These are phyloP conservation scores for Kalmusia sp. DNA, from an alignment of 2,329 filamentous ascomycete genomes.

Conservation along the genomic window DNA sequence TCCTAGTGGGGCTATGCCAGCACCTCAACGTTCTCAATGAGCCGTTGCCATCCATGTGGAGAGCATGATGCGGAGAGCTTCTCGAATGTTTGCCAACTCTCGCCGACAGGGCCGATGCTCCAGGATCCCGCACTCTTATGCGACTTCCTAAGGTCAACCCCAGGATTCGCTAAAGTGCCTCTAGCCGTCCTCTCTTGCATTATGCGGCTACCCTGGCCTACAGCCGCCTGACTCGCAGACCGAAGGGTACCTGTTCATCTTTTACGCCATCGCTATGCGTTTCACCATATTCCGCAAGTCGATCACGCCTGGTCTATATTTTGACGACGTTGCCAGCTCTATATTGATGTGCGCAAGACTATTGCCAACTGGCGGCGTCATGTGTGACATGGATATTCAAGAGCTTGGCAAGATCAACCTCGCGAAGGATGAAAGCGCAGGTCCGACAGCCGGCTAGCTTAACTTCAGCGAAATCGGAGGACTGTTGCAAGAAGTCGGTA, in stretches of 20 bases:
- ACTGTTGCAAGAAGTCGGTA: background rate
- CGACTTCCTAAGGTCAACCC: conserved; percentile 22
- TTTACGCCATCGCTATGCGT: conserved; percentile 22
- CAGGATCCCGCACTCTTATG: conserved; percentile 32
- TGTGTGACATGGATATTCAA: conserved; percentile 12
- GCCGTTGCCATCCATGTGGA: conserved; percentile 16
- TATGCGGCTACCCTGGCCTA: conserved; percentile 22
- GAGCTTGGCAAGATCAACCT: too few relatives aligned
- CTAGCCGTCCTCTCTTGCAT: conserved; percentile 18
- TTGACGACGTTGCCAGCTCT: background rate
- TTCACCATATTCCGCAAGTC: conserved; percentile 18
- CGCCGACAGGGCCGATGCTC: conserved; percentile 34
- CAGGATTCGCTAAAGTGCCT: conserved; percentile 16
- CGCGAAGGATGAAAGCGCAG: too few relatives aligned
- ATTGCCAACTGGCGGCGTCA: background rate
- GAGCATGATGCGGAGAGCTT: conserved; percentile 33
- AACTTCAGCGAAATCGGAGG: background rate
- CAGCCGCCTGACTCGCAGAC: conserved; percentile 28
- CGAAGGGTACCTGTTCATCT: conserved; percentile 20
- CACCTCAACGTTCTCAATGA: conserved; percentile 20
- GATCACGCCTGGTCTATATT: background rate
- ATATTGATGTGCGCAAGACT: conserved; percentile 4
- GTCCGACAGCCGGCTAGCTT: too few relatives aligned
- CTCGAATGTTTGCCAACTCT: conserved; percentile 31
- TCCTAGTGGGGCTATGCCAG: conserved; percentile 26